phyloP scores from a whole-genome alignment of 2,329 filamentous ascomycete genomes.

The Waltergamsia citrina region DNA sequence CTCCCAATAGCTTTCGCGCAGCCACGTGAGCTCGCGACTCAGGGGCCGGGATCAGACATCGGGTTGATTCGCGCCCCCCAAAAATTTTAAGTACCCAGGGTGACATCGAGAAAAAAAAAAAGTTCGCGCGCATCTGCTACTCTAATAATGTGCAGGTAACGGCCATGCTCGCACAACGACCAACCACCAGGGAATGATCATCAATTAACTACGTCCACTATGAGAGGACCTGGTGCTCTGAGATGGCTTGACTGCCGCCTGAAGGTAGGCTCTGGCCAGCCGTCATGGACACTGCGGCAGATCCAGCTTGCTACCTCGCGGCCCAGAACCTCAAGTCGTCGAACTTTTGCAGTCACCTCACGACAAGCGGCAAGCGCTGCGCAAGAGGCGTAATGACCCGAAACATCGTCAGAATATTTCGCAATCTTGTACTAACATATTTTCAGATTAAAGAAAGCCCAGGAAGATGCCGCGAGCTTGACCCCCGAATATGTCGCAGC shows the following conservation, averaged over 20 bases:
- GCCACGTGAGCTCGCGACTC: slow-evolving; percentile 10
- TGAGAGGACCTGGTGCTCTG: slow-evolving; percentile 27
- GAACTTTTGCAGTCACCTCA: slow-evolving; percentile 23
- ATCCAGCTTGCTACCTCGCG: slow-evolving; percentile 14
- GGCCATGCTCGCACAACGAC: too few species aligned
- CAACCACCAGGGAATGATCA: too few species aligned
- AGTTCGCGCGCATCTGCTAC: background rate
- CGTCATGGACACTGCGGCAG: slow-evolving; percentile 14
- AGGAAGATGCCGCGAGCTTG: slow-evolving; percentile 40
- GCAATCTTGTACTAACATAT: slow-evolving; percentile 2
- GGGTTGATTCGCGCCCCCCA: slow-evolving; percentile 2
- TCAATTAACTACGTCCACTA: slow-evolving; percentile 12
- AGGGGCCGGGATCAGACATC: slow-evolving; percentile 5
- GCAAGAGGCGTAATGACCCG: slow-evolving; percentile 27
- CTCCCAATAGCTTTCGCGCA: slow-evolving; percentile 4
- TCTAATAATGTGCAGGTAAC: too few species aligned
- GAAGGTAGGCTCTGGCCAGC: slow-evolving; percentile 17
- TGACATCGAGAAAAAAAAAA: slow-evolving; percentile 1
- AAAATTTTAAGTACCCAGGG: background rate
- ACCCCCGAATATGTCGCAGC: slow-evolving; percentile 57
- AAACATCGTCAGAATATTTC: slow-evolving; percentile 4
- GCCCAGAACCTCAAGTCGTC: slow-evolving; percentile 13
- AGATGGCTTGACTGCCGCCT: slow-evolving; percentile 32
- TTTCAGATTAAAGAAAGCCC: slow-evolving; percentile 37
- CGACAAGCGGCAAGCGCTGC: slow-evolving; percentile 20